Conservation (phyloP, 352 stramenopile genomes). For the Phytophthora aleatoria region DNA sequence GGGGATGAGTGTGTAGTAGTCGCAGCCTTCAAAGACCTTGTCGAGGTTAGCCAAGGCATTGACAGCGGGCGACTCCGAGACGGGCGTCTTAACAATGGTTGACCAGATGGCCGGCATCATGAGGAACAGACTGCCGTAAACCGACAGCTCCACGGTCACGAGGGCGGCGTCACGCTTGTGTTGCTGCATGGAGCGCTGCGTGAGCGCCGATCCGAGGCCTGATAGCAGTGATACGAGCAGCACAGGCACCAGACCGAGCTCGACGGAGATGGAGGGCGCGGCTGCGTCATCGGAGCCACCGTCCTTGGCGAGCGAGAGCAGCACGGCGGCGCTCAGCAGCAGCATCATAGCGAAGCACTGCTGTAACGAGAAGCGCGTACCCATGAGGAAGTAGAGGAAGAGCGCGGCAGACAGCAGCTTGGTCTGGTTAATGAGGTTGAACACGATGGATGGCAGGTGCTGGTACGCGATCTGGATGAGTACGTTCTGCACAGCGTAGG, state of each 20-base stretch:
- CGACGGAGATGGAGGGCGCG: conserved; percentile 42
- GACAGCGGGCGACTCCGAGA: conserved; percentile 35
- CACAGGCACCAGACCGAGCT: conserved; percentile 72
- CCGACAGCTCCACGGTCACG: conserved; percentile 82
- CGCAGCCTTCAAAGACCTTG: conserved; percentile 73
- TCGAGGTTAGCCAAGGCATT: conserved; percentile 30
- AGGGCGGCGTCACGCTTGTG: conserved; percentile 69
- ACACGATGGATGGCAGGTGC: conserved; percentile 80
- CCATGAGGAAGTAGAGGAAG: conserved; percentile 80
- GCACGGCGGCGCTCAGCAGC: conserved; percentile 65
- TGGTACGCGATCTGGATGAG: conserved; percentile 87
- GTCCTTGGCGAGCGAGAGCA: conserved; percentile 74
- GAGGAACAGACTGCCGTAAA: conserved; percentile 81
- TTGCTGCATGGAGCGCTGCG: conserved; percentile 80
- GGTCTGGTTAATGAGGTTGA: conserved; percentile 90
- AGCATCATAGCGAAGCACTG: conserved; percentile 83
- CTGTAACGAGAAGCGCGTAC: conserved; percentile 64
- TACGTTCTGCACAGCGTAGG: conserved; percentile 89
- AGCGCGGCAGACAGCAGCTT: conserved; percentile 85
- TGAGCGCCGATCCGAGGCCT: conserved; percentile 74
- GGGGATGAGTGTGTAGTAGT: conserved; percentile 75
- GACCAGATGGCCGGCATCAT: conserved; percentile 53
- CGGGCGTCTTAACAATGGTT: conserved; percentile 41
- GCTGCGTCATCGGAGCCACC: conserved; percentile 12
- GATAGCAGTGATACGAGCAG: conserved; percentile 77